These are phyloP conservation scores for Annulohypoxylon moriforme DNA, from an alignment of 495 filamentous ascomycete species.

Conservation along the genomic window DNA sequence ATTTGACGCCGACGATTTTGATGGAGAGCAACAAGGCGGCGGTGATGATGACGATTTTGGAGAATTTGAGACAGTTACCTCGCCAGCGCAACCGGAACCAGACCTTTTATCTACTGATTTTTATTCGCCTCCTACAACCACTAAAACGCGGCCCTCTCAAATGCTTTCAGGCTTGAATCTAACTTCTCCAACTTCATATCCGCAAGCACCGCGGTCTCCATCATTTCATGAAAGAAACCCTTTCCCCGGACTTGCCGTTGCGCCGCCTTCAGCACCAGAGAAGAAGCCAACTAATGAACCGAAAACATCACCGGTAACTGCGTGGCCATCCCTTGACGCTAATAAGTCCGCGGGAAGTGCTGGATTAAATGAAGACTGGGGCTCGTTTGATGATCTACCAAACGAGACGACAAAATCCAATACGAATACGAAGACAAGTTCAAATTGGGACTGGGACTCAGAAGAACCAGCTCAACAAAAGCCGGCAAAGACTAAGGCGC, in stretches of 20 bases:
- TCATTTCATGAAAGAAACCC: slow-evolving; percentile 64
- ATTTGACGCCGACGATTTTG: slow-evolving; percentile 63
- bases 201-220: slow-evolving; percentile 62
- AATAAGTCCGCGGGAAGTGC: slow-evolving; percentile 41
- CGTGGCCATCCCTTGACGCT: slow-evolving; percentile 53
- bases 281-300: slow-evolving; percentile 43
- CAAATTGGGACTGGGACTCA: slow-evolving; percentile 58
- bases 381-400: slow-evolving; percentile 65
- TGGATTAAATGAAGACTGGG: slow-evolving; percentile 66
- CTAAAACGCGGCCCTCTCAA: slow-evolving; percentile 47
- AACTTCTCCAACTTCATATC: slow-evolving; percentile 48
- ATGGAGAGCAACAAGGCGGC: slow-evolving; percentile 46
- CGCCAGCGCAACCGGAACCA: slow-evolving; percentile 26
- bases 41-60: slow-evolving; percentile 64
- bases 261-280: slow-evolving; percentile 51
- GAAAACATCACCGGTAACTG: slow-evolving; percentile 57
- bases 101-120: slow-evolving; percentile 33
- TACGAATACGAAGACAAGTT: slow-evolving; percentile 24
- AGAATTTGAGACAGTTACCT: slow-evolving; percentile 58
- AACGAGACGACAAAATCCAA: slow-evolving; percentile 36
- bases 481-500: slow-evolving; percentile 16
- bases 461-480: slow-evolving; percentile 42
- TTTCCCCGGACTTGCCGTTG: slow-evolving; percentile 56
- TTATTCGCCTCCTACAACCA: slow-evolving; percentile 21
- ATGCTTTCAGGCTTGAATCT: slow-evolving; percentile 39